A percentile compares a stretch with the other conserved stretches of the same genome.
Evolutionary conservation across 805 yeast species (phyloP).

Genomic region (Lipomyces oligophaga): DNA sequence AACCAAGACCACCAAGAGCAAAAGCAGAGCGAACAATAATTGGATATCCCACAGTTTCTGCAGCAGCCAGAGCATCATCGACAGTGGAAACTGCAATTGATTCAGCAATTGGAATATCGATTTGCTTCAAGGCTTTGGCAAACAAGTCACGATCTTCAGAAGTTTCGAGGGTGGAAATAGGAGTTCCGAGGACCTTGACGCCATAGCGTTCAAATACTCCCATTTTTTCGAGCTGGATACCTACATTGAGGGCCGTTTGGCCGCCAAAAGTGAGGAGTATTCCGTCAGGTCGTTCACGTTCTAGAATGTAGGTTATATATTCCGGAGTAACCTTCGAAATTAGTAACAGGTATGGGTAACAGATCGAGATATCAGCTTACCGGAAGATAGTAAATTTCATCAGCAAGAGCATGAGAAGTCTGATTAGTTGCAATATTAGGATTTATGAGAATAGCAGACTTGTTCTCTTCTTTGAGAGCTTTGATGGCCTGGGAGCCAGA

Average conservation of each 20-base stretch:
- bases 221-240: slow-evolving; percentile 90
- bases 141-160: slow-evolving; percentile 97
- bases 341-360: not conserved
- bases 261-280: slow-evolving; percentile 96
- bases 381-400: slow-evolving; percentile 90
- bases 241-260: slow-evolving; percentile 95
- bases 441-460: slow-evolving; percentile 89
- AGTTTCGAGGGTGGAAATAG: slow-evolving; percentile 90
- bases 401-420: slow-evolving; percentile 96
- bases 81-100: slow-evolving; percentile 92
- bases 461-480: slow-evolving; percentile 96
- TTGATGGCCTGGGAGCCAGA: slow-evolving; percentile 99
- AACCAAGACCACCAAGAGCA: slow-evolving; percentile 96
- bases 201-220: slow-evolving; percentile 88
- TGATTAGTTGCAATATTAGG: slow-evolving; percentile 98
- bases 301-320: slow-evolving; percentile 89
- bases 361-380: slow-evolving; percentile 36
- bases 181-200: slow-evolving; percentile 95
- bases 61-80: slow-evolving; percentile 91
- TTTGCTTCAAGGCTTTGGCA: slow-evolving; percentile 91
- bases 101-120: slow-evolving; percentile 93
- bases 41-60: slow-evolving; percentile 84
- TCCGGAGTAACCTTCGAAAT: slow-evolving; percentile 65
- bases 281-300: slow-evolving; percentile 95
- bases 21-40: slow-evolving; percentile 96